Evolutionary conservation across 2,329 filamentous ascomycete species (phyloP), one percentile per base, ranked within the genome.

Genomic region (Pyrenophora tritici-repentis): DNA sequence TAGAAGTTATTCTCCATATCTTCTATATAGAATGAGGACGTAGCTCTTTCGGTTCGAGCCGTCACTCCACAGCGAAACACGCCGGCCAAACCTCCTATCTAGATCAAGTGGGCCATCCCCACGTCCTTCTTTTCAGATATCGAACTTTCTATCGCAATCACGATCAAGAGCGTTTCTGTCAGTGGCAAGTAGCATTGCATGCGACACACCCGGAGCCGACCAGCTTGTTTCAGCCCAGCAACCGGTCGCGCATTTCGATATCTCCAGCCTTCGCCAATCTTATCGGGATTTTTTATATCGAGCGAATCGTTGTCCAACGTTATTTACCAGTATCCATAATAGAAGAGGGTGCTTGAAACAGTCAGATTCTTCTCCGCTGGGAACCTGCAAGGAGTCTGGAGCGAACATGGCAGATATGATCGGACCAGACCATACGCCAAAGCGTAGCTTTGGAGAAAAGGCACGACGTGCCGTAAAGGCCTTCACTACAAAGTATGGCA

Each of bases 401-500:
- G 43, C 24, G 9, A 46, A 33, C 34, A 63, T 62, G 60, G 54
- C 68, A 42, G 77, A 81, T 64, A 72, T 64, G 42, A 81, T 81
- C 56, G 74, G 73, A 9, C 75, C 77, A 6, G 73, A 77, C 42
- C 68, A 66, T 6, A 59, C 60, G 13, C 75, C 70, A 1, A 77
- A 75, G 62, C 71, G 72, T 38, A 73, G 72, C 16, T 73, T 76
- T 54, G 68, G 69, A 33, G 74, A 78, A 17, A 75, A 74, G 45
- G 56, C 70, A 29, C 67, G 74, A 47, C 69, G 73, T n/a, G 50
- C 77, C 40, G 62, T 66, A 1, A 78, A 74, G 52, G 75, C 78
- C 3, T 78, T 81, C 54, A 81, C 79, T 0, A 81, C 79, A 10
- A 81, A 75, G 70, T 77, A 78, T 16, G 68, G 26, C 7, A 12